Conservation (phyloP, 495 filamentous ascomycete species). For the Hyphodiscus hymeniophilus region DNA sequence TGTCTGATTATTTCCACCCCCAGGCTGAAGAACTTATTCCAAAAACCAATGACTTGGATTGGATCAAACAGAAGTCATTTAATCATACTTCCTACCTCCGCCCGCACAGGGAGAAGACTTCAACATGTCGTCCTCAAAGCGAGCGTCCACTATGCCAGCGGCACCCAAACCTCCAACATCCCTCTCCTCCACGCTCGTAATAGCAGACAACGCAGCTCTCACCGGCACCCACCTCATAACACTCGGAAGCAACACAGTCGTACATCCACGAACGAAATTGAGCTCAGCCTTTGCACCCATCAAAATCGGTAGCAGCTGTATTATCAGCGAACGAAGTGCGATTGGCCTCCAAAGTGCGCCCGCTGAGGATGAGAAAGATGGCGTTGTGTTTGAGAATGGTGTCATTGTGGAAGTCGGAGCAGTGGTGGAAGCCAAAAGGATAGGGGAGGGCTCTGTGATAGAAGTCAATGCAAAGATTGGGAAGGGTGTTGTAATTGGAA, state of each 20-base stretch:
- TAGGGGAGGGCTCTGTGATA: constrained; percentile 56
- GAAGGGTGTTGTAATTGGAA: constrained; percentile 54
- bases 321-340: constrained; percentile 63
- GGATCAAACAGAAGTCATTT: too few species aligned
- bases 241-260: constrained; percentile 61
- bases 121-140: constrained; percentile 34
- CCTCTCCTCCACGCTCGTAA: constrained; percentile 59
- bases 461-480: constrained; percentile 55
- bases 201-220: constrained; percentile 68
- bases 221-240: constrained; percentile 64
- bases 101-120: too few species aligned
- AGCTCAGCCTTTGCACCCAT: constrained; percentile 62
- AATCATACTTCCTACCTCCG: too few species aligned
- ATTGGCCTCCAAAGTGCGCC: constrained; percentile 40
- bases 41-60: too few species aligned
- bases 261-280: constrained; percentile 73
- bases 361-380: constrained; percentile 9
- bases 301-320: constrained; percentile 61
- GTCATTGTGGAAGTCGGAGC: constrained; percentile 55
- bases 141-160: constrained; percentile 40
- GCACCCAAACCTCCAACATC: constrained; percentile 57
- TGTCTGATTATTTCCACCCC: background rate
- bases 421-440: constrained; percentile 49
- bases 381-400: constrained; percentile 45
- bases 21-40: constrained; percentile 2